Evolutionary conservation across 148 eudicot genomes (phyloP), one percentile per base, ranked within the genome.

Genomic region (Diospyros kaki): DNA sequence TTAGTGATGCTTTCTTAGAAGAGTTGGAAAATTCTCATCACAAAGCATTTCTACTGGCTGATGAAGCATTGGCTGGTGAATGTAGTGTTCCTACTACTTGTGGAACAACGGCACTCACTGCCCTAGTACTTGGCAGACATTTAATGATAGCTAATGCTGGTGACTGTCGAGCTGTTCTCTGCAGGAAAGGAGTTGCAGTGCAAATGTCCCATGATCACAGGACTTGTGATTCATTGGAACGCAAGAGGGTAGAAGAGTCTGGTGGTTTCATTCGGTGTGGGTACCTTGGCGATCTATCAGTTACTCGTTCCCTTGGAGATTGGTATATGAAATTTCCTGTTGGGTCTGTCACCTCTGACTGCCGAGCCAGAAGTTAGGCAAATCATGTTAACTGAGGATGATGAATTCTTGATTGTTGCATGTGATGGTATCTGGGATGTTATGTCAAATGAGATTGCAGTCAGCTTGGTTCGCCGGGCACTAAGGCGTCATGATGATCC

Each of bases 391-490:
- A 83, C 83, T 4, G 86, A 86, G 69, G 86, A 83, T 12, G 89
- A 86, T 42, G 89, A 86, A 56, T 86, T 86, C 69, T 69, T 86
- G 69, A 86, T 86, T 17, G 59, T 86, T 5, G 89, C 77, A 1
- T 86, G 89, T 9, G 89, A 86, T 72, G 89, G 89, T 61, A 76
- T 83, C 15, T 86, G 86, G 85, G 89, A 86, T 60, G 85, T 76
- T 62, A 74, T 86, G 78, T 65, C 84, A 15, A 86, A 84, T 61
- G 78, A 86, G 69, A 76, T 83, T 18, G 89, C 89, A 1, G 85
- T 86, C 12, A 54, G 74, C 9, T 17, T 86, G 46, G 86, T 81
- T 17, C 76, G 80, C 1, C 64, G 66, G 4, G 73, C 73, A 69
- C 79, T 86, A 18, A 79, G 76, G 61, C 55, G 39, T 40, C 73